phyloP scores from a whole-genome alignment of 148 eudicot genomes.

The Linanthus parryae region DNA sequence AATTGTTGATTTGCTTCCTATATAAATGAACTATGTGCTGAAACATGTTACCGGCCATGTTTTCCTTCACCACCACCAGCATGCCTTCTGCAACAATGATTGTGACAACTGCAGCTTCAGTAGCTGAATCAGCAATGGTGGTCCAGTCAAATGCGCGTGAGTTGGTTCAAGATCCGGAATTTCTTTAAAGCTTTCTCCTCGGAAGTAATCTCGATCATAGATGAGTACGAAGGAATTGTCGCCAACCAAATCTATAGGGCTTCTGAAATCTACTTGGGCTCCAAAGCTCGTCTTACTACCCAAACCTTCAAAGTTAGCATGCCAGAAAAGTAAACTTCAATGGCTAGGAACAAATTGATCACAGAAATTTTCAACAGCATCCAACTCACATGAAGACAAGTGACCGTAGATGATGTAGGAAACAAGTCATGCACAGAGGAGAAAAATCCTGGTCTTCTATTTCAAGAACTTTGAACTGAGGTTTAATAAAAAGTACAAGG shows the following conservation, averaged over 20 bases:
- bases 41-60: too few relatives aligned
- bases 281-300: slow-evolving; percentile 6
- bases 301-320: background rate
- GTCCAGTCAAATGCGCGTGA: slow-evolving; percentile 20
- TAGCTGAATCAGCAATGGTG: slow-evolving; percentile 28
- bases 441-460: too few relatives aligned
- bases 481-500: slow-evolving; percentile 19
- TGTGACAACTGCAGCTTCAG: slow-evolving; percentile 20
- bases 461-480: slow-evolving; percentile 20
- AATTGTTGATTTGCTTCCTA: too few relatives aligned
- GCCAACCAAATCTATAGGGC: slow-evolving; percentile 23
- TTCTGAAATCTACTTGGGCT: slow-evolving; percentile 22
- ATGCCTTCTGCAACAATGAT: slow-evolving; percentile 18
- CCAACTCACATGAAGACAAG: background rate
- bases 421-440: too few relatives aligned
- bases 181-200: slow-evolving; percentile 8
- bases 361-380: slow-evolving; percentile 7
- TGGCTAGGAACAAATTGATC: slow-evolving; percentile 1
- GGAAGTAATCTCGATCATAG: slow-evolving; percentile 15
- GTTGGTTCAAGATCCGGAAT: slow-evolving; percentile 6
- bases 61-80: slow-evolving; percentile 4
- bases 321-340: background rate
- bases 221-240: slow-evolving; percentile 24
- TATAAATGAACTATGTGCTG: too few relatives aligned
- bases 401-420: background rate